phyloP scores from a whole-genome alignment of 768 basidiomycete species.

The Strobilomyces dryophilus region DNA sequence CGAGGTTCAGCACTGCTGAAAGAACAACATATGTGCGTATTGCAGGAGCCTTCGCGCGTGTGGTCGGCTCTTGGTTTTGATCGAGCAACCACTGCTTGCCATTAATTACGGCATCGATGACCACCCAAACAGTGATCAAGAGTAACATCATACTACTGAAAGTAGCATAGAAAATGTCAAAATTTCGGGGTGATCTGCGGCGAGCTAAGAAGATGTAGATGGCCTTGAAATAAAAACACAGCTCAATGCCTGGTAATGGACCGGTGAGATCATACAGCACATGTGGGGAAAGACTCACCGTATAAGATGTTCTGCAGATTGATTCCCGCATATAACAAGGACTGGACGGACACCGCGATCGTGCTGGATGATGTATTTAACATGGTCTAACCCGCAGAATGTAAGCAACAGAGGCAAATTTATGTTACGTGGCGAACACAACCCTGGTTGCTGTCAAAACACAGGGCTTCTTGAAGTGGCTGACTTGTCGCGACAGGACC shows the following conservation, averaged over 20 bases:
- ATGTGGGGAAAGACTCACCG: neutral
- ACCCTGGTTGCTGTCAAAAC: no score
- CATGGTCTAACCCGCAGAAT: neutral
- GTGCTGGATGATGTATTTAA: neutral
- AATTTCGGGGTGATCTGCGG: neutral
- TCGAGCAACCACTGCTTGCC: no score
- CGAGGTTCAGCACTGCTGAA: neutral
- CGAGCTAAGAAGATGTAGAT: slow-evolving; percentile 6
- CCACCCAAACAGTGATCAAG: neutral
- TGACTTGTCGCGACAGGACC: no score
- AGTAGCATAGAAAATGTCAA: slow-evolving; percentile 10
- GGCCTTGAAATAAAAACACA: slow-evolving; percentile 15
- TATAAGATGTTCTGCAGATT: neutral
- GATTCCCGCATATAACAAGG: neutral
- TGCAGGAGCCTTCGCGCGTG: no score
- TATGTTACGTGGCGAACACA: no score
- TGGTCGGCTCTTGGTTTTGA: no score
- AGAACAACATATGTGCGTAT: neutral
- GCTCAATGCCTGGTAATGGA: slow-evolving; percentile 3
- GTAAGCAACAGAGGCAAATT: no score
- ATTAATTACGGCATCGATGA: neutral
- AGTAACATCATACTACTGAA: slow-evolving; percentile 8
- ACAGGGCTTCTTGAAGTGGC: no score
- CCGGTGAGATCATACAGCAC: neutral
- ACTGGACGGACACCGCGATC: neutral